Conservation (phyloP, 148 eudicot genomes). For the Dysphania ambrosioides region DNA sequence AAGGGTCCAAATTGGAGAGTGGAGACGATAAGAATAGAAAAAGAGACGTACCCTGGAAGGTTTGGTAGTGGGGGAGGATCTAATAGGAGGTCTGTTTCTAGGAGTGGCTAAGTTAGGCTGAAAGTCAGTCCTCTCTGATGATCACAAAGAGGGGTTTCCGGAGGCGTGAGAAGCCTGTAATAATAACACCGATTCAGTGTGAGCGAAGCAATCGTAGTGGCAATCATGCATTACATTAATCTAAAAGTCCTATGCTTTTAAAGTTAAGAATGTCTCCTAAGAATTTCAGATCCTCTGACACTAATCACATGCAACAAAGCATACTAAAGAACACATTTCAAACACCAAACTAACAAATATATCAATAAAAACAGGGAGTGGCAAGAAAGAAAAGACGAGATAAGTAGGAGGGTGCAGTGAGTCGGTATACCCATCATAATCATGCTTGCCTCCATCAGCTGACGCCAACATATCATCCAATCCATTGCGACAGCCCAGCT, state of each 20-base stretch:
- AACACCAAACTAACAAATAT: no score
- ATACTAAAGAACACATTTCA: no score
- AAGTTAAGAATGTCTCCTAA: no score
- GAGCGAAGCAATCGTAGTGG: background rate
- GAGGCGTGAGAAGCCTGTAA: conserved; percentile 94
- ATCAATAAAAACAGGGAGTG: background rate
- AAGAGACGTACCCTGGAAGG: conserved; percentile 65
- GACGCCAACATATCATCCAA: conserved; percentile 75
- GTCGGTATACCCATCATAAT: conserved; percentile 88
- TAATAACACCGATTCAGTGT: conserved; percentile 10
- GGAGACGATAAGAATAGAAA: background rate
- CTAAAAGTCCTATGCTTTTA: background rate
- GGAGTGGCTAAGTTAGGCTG: conserved; percentile 48
- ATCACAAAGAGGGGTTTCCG: conserved; percentile 81
- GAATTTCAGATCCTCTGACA: no score
- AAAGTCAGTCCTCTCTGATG: conserved; percentile 63
- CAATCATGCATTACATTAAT: background rate
- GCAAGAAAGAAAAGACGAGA: background rate
- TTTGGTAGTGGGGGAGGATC: conserved; percentile 66
- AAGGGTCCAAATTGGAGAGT: no score
- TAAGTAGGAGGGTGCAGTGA: background rate
- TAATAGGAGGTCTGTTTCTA: conserved; percentile 50
- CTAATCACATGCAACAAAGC: no score
- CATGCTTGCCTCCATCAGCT: conserved; percentile 83
- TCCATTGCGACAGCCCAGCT: conserved; percentile 50